A percentile compares a stretch with the other conserved stretches of the same genome.
These are phyloP conservation scores for Solanum corneliomulleri DNA, from an alignment of 257 asterid species.

Conservation along the genomic window DNA sequence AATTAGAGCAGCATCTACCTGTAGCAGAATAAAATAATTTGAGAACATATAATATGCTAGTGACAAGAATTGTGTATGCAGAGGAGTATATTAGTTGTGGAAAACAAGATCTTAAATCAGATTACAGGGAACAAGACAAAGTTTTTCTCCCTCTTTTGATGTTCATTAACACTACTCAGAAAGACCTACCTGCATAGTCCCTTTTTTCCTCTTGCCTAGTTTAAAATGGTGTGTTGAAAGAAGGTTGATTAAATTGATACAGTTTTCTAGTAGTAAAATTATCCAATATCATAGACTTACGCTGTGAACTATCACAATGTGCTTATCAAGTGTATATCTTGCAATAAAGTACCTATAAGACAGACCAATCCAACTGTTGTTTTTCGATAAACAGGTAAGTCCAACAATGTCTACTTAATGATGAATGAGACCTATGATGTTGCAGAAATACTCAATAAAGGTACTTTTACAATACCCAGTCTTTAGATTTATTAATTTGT, in stretches of 20 bases:
- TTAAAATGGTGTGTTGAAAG: not conserved
- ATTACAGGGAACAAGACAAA: not conserved
- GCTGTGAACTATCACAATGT: not conserved
- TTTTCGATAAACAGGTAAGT: not conserved
- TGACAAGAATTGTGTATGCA: not conserved
- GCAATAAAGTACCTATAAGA: not conserved
- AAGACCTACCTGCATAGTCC: not conserved
- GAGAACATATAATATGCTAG: not conserved
- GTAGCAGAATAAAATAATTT: slow-evolving; percentile 7
- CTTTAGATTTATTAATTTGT: not conserved
- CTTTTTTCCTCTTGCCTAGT: not conserved
- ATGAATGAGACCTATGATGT: not conserved
- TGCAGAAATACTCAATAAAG: not conserved
- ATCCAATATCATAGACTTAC: not conserved
- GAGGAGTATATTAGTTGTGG: not conserved
- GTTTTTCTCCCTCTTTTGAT: not conserved
- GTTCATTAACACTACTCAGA: not conserved
- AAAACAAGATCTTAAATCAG: not conserved
- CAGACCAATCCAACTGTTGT: not conserved
- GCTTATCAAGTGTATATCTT: not conserved
- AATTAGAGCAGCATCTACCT: slow-evolving; percentile 98
- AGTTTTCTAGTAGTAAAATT: not conserved
- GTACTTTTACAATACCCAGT: not conserved
- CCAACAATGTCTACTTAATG: not conserved
- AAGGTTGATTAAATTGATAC: not conserved